phyloP scores from a whole-genome alignment of 495 filamentous ascomycete species.

The Aspergillus cristatus region DNA sequence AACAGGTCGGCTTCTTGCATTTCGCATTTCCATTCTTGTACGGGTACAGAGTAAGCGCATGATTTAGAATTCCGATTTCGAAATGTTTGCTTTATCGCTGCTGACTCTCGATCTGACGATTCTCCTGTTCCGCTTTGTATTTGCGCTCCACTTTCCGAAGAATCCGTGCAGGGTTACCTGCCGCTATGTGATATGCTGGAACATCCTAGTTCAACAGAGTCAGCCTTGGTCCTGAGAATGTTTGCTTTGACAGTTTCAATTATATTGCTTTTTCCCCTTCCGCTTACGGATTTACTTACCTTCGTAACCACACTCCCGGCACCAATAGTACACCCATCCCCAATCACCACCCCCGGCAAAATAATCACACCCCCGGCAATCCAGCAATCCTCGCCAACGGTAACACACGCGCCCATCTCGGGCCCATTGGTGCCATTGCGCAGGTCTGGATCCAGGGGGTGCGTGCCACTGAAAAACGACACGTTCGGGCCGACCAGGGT shows the following conservation, averaged over 20 bases:
- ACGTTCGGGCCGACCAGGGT: conserved; percentile 76
- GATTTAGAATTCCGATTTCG: too few species aligned
- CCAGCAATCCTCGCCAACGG: conserved; percentile 84
- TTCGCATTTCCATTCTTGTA: too few species aligned
- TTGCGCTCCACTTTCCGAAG: conserved; percentile 41
- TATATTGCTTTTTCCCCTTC: background rate
- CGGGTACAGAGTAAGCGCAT: too few species aligned
- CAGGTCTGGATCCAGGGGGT: conserved; percentile 65
- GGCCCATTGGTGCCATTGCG: conserved; percentile 68
- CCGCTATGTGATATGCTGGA: conserved; percentile 52
- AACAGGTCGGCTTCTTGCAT: too few species aligned
- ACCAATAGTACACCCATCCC: conserved; percentile 65
- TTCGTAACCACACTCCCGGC: conserved; percentile 89
- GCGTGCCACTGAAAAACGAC: conserved; percentile 58
- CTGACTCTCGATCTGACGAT: too few species aligned
- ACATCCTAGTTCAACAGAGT: conserved; percentile 48
- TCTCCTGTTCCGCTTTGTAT: too few species aligned
- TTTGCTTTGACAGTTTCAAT: background rate
- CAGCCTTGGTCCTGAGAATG: too few species aligned
- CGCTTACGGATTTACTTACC: conserved; percentile 32
- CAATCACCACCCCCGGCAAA: conserved; percentile 71
- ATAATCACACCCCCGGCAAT: conserved; percentile 70
- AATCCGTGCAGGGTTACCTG: conserved; percentile 58
- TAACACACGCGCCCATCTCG: conserved; percentile 66
- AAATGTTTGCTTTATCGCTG: too few species aligned